Evolutionary conservation across 352 stramenopile genomes (phyloP).

Genomic region (Phytophthora parvispora): DNA sequence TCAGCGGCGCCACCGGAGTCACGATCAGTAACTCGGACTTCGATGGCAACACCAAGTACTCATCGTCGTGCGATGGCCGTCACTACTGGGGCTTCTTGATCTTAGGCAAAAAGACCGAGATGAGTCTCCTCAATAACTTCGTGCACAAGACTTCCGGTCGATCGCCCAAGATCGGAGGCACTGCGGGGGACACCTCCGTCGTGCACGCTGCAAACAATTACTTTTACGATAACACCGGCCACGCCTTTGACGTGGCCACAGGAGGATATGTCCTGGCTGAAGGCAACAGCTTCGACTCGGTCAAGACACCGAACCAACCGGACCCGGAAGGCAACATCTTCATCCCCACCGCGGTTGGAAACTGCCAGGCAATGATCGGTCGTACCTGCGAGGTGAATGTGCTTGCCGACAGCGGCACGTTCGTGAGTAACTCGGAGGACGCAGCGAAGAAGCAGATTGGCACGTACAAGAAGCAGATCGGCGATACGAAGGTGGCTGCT

Average conservation of each 20-base stretch:
- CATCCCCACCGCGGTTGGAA: conserved; percentile 3
- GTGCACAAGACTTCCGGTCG: conserved; percentile 34
- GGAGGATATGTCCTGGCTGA: conserved; percentile 22
- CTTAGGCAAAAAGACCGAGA: conserved; percentile 42
- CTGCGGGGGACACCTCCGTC: conserved; percentile 26
- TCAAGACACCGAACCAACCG: no score
- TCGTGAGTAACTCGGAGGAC: background rate
- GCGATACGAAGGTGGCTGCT: background rate
- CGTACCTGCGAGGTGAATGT: conserved; percentile 22
- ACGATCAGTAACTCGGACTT: conserved; percentile 62
- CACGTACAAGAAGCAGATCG: no score
- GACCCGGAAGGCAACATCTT: conserved; percentile 19
- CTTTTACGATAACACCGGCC: conserved; percentile 31
- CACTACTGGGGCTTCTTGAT: conserved; percentile 74
- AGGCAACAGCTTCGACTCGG: conserved; percentile 41
- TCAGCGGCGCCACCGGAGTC: conserved; percentile 38
- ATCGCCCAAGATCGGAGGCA: conserved; percentile 40
- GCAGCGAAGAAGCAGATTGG: background rate
- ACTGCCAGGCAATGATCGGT: conserved; percentile 19
- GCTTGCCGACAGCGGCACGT: conserved; percentile 6
- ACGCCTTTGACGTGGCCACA: conserved; percentile 26
- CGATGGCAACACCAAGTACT: conserved; percentile 48
- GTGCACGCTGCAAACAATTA: conserved; percentile 38
- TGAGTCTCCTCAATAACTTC: conserved; percentile 41
- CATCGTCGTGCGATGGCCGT: conserved; percentile 41